phyloP scores from a whole-genome alignment of 2,329 filamentous ascomycete species.

The Achaetomium macrosporum region DNA sequence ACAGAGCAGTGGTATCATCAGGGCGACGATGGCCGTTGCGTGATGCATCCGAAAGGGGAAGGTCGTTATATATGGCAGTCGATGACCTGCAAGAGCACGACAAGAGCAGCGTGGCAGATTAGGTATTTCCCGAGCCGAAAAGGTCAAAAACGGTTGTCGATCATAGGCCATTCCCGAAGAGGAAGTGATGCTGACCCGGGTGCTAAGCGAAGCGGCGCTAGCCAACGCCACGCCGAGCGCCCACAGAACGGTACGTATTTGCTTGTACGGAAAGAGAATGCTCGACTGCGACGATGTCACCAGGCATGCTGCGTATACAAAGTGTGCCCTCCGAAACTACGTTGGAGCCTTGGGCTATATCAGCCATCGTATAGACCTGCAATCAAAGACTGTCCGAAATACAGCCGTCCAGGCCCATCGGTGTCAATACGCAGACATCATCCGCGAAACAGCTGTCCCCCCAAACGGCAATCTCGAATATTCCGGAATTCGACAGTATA shows the following conservation, averaged over 20 bases:
- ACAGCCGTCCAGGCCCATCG: constrained; percentile 24
- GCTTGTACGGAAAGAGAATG: constrained; percentile 16
- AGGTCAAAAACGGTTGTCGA: constrained; percentile 25
- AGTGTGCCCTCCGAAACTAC: constrained; percentile 1
- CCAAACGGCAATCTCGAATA: background rate
- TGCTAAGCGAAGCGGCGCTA: constrained; percentile 26
- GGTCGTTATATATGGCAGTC: constrained; percentile 17
- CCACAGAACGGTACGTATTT: constrained; percentile 17
- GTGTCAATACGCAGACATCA: background rate
- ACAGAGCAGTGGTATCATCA: background rate
- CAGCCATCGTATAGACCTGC: constrained; percentile 24
- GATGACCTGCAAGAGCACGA: constrained; percentile 10
- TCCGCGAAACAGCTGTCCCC: background rate
- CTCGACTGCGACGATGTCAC: constrained; percentile 18
- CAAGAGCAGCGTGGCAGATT: constrained; percentile 22
- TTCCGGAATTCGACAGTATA: constrained; percentile 1
- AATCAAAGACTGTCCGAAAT: constrained; percentile 31
- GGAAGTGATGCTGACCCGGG: constrained; percentile 14
- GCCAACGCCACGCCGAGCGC: constrained; percentile 27
- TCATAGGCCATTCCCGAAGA: constrained; percentile 23
- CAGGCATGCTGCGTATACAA: no score
- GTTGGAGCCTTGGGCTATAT: constrained; percentile 14
- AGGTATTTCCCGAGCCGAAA: constrained; percentile 27
- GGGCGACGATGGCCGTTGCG: constrained; percentile 11
- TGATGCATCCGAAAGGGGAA: constrained; percentile 22